Percentiles rank a stretch among this genome's conserved stretches.
phyloP scores from a whole-genome alignment of 139 green algal genomes.

The Closterium sp. region DNA sequence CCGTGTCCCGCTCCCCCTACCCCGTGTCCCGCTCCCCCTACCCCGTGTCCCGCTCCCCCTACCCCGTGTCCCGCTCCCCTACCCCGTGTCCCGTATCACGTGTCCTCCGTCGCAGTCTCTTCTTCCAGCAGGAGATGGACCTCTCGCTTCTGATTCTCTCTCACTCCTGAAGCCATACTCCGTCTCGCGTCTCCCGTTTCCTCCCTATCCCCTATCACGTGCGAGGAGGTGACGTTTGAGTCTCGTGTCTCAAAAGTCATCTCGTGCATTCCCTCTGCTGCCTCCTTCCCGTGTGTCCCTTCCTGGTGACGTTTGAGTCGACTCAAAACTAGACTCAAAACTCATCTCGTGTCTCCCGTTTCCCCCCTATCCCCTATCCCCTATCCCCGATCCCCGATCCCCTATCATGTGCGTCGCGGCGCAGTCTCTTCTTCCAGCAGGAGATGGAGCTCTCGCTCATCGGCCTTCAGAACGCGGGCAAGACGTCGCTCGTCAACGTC shows the following conservation, averaged over 20 bases:
- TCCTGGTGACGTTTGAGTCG: not conserved
- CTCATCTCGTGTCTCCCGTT: not conserved
- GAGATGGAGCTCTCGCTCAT: slow-evolving; percentile 99
- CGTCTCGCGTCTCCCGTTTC: too few species aligned
- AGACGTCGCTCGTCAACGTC: slow-evolving; percentile 93
- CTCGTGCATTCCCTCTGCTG: too few species aligned
- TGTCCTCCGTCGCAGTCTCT: not conserved
- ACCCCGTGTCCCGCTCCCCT: not conserved
- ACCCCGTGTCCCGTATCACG: too few species aligned
- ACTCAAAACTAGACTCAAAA: too few species aligned
- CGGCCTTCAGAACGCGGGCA: slow-evolving; percentile 95
- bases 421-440: slow-evolving; percentile 91
- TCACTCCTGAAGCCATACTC: too few species aligned
- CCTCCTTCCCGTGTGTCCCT: not conserved
- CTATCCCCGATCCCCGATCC: not conserved
- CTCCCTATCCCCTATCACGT: too few species aligned
- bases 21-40: not conserved
- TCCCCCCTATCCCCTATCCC: too few species aligned
- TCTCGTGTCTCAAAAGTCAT: too few species aligned
- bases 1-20: not conserved
- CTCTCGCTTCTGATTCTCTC: too few species aligned
- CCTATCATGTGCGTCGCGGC: not conserved
- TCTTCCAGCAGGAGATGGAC: too few species aligned
- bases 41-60: not conserved
- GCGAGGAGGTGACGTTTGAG: too few species aligned